Evolutionary conservation across 108 stramenopile species (phyloP), one percentile per base, ranked within the genome.

Genomic region (Epipyxis sp.): DNA sequence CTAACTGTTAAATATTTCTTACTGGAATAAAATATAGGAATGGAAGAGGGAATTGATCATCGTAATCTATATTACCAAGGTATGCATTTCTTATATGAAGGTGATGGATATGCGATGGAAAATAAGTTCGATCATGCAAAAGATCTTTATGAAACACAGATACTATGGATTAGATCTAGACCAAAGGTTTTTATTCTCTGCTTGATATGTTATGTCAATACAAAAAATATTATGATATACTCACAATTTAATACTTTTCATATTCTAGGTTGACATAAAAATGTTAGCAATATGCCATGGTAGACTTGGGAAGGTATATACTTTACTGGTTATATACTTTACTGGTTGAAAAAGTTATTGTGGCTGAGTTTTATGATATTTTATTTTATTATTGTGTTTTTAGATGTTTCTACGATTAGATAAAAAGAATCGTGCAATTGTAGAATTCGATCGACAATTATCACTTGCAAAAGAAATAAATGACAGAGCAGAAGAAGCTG

Each of bases 401-500:
- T n/a, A 37, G 6, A 39, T 74, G 71, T 74, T 54, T 37, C 10
- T 37, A 32, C 10, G 6, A 46, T 27, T 54, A 37, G 13, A 37
- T 6, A 20, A 57, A 39, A 29, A 10, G 3, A 27, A 27, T 27
- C 71, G 34, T 34, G 71, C 71, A 32, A 35, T 74, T 6, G 34
- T 74, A 30, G 71, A 74, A 46, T 74, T 74, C 34, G 71, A 74
- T 74, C 71, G 71, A 6, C 71, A 74, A 57, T 54, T 74, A 42
- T 54, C 46, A 32, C 43, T 74, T 10, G 71, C 71, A 27, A 13
- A 37, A 6, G 71, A 74, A 57, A 74, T 74, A 39, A 6, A 3
- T 6, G 71, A 74, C 25, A 74, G 43, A 74, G 6, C 13, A 10
- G 71, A 74, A 74, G 50, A 46, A 54, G 16, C 71, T 42, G 71